Base-by-base conservation (phyloP, 768 basidiomycete species). In the Trametes cubensis region DNA sequence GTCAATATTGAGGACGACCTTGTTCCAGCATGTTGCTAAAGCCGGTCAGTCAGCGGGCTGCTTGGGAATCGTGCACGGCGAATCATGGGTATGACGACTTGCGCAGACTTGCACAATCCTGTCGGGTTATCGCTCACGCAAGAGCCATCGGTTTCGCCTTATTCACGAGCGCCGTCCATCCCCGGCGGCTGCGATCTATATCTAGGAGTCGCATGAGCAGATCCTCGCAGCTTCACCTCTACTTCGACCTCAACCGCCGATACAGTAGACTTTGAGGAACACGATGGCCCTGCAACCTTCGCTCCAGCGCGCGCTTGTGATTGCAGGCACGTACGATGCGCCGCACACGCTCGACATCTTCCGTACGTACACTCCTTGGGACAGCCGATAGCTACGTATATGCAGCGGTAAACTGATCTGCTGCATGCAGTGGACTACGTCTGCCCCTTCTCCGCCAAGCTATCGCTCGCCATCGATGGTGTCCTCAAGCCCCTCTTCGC, bases 271-370 rank as follows among this genome's bases (percentile, higher is more conserved):
- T 10, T 34, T 11, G 34, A 34, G 11, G 34, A 39, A 23, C 42
- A 17, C 42, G 15, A 94, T 94, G 92, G 88, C 92, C 49, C 80
- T 94, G 46, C 88, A 86, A 80, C 91, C 92, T 1, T 85, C 83
- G 53, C 82, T 94, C 40, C 75, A 60, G 25, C 47, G 79, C 30
- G 82, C 89, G 51, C 78, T 89, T 48, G 72, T 88, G 54, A 77
- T 94, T 60, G 80, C 83, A 3, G 92, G 92, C 44, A 69, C 64
- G 18, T 69, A 71, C 55, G 76, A 81, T 28, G 82, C 92, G 0
- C 87, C 88, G 0, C 90, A 94, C 68, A 91, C 89, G 2, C 79
- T 94, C 53, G 92, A 95, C 60, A 75, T 93, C 60, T 94, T 91
- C 74, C 72, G 90, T 89, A 69, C 69, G 89, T 72, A 0, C 53